Base-by-base conservation (phyloP, 202 grass and related monocot genomes). In the Panicum hallii region DNA sequence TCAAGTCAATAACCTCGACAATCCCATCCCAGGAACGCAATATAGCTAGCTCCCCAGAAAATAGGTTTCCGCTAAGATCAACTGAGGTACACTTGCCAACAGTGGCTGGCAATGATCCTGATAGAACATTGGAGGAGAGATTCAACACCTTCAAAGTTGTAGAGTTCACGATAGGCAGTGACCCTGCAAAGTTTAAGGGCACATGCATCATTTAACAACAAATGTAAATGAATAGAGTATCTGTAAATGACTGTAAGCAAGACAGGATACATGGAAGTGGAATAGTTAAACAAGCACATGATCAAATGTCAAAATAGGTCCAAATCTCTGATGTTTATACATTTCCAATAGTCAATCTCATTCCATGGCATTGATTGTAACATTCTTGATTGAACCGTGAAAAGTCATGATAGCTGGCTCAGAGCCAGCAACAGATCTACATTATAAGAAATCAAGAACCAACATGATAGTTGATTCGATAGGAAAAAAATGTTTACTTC, bases 141-240 rank as follows among this genome's bases (percentile, higher is more conserved):
- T 97, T 99, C 79, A 99, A 81, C 79, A 85, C 65, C 72, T 91
- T 94, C 88, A 99, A 88, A 82, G 97, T 93, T 5, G 93, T 97
- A 30, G 97, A 99, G 77, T 88, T 97, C 81, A 99, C 90, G 82
- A 69, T 44, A 22, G 83, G 82, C 65, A 95, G 16, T 66, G 83
- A 40, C 70, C 97, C 97, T 99, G 88, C 44, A 92, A 83, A 85
- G 87, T 67, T 55, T 69, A 32, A 84, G 34, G 38, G 55, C 4
- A 20, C 76, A 52, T 0, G 11, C 13, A n/a, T 88, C 49, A 91
- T 77, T 62, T 58, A 84, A 72, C 62, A 15, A 50, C 15, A 81
- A 57, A 73, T 58, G 58, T 17, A 58, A 86, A 73, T 38, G 16
- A 10, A 26, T 0, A 30, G 4, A 67, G 0, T 34, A 75, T 77